Conservation (phyloP, 116 monocot genomes). For the Cymodocea nodosa region DNA sequence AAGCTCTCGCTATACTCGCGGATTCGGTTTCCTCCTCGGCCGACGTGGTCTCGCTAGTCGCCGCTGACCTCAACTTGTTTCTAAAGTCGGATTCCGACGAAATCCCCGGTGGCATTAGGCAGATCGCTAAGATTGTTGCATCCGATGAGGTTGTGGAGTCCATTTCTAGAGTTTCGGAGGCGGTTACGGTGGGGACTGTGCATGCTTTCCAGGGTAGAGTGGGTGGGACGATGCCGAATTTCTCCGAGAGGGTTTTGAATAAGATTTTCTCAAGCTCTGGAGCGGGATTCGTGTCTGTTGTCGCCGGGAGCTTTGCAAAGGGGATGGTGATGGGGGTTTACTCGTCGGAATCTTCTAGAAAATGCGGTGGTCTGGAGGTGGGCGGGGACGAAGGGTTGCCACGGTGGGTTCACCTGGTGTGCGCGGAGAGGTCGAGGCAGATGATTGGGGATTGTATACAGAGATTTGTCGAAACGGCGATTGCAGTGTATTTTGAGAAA, state of each 20-base stretch:
- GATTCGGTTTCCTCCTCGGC: conserved; percentile 31
- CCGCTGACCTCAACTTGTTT: conserved; percentile 60
- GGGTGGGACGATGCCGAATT: background rate
- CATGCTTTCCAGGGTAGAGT: conserved; percentile 11
- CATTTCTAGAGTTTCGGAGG: conserved; percentile 44
- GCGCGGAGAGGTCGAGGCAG: conserved; percentile 28
- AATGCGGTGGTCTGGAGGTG: background rate
- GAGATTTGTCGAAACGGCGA: conserved; percentile 53
- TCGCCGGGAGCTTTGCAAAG: conserved; percentile 45
- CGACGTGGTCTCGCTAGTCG: conserved; percentile 33
- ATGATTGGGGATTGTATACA: conserved; percentile 48
- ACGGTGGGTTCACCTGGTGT: conserved; percentile 28
- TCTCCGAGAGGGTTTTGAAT: conserved; percentile 38
- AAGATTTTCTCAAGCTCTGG: conserved; percentile 37
- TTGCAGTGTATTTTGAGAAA: conserved; percentile 64
- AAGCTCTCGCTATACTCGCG: conserved; percentile 25
- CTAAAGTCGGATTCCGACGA: conserved; percentile 65
- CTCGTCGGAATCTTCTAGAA: background rate
- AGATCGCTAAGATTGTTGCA: conserved; percentile 48
- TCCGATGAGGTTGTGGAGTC: conserved; percentile 47
- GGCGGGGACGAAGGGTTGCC: background rate
- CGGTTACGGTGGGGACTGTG: conserved; percentile 47
- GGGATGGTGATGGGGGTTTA: conserved; percentile 33
- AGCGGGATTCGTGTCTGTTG: conserved; percentile 39
- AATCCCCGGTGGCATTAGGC: conserved; percentile 49